These are phyloP conservation scores for Brassica balearica DNA, from an alignment of 441 rosid genomes.

Conservation along the genomic window DNA sequence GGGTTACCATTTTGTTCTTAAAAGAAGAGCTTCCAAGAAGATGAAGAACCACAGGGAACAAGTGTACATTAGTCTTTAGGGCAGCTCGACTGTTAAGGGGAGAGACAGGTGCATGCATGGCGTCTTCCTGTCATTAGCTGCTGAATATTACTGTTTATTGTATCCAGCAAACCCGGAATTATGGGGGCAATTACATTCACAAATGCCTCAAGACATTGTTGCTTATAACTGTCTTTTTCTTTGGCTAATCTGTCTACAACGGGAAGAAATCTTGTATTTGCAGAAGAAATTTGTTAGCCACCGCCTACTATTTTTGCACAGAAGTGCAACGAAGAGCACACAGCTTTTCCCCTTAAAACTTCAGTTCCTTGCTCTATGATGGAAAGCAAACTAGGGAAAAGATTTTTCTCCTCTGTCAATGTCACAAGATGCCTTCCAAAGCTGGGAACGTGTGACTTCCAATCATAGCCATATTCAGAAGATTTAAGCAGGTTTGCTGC, in stretches of 20 bases:
- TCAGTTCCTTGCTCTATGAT: slow-evolving; percentile 90
- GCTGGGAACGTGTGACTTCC: slow-evolving; percentile 75
- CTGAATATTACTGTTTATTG: slow-evolving; percentile 77
- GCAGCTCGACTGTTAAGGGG: slow-evolving; percentile 63
- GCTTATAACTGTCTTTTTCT: slow-evolving; percentile 83
- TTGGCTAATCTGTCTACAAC: slow-evolving; percentile 86
- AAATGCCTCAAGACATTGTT: slow-evolving; percentile 78
- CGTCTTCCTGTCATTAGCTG: slow-evolving; percentile 90
- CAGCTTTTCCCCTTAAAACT: slow-evolving; percentile 84
- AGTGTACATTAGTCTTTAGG: slow-evolving; percentile 69
- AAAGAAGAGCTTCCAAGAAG: slow-evolving; percentile 85
- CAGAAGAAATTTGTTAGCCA: slow-evolving; percentile 87
- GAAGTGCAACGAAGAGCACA: slow-evolving; percentile 75
- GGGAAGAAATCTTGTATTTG: slow-evolving; percentile 73
- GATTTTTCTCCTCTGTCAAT: slow-evolving; percentile 84
- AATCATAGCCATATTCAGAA: slow-evolving; percentile 81
- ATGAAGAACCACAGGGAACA: slow-evolving; percentile 87
- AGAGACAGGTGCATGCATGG: slow-evolving; percentile 63
- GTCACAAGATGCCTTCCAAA: slow-evolving; percentile 77
- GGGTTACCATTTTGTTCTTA: slow-evolving; percentile 73
- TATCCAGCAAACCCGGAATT: slow-evolving; percentile 74
- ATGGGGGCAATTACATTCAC: slow-evolving; percentile 66
- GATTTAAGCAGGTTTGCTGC: slow-evolving; percentile 91
- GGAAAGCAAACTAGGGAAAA: slow-evolving; percentile 72
- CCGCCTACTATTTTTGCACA: slow-evolving; percentile 83